These are phyloP conservation scores for Neophaeococcomyces aloes DNA, from an alignment of 2,329 filamentous ascomycete species.

Conservation along the genomic window DNA sequence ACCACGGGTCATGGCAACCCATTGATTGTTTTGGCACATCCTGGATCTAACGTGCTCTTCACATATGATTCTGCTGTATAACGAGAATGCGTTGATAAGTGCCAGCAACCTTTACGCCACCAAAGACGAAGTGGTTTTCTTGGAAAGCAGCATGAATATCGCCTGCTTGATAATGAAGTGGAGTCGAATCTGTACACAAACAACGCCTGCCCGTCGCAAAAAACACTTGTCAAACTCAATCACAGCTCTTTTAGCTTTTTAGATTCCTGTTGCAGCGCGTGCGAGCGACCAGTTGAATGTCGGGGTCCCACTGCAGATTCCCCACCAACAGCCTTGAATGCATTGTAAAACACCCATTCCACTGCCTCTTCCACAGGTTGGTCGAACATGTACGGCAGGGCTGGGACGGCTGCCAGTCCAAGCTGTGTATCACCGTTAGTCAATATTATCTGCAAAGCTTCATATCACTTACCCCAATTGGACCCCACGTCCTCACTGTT, in stretches of 20 bases:
- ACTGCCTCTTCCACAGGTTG: conserved; percentile 85
- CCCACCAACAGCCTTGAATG: conserved; percentile 63
- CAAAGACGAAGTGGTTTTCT: too few relatives aligned
- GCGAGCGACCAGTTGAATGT: conserved; percentile 18
- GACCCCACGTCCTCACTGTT: conserved; percentile 69
- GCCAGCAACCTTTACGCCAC: too few relatives aligned
- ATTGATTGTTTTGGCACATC: too few relatives aligned
- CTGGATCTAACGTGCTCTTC: too few relatives aligned
- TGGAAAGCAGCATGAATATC: too few relatives aligned
- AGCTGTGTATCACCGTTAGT: conserved; percentile 33
- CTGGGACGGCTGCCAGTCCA: conserved; percentile 40
- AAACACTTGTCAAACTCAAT: too few relatives aligned
- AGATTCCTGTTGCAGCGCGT: conserved; percentile 13
- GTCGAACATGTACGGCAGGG: conserved; percentile 36
- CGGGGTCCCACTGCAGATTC: conserved; percentile 40
- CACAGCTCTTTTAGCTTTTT: conserved; percentile 16
- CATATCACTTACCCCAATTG: conserved; percentile 64
- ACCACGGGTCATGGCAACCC: too few relatives aligned
- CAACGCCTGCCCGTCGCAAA: too few relatives aligned
- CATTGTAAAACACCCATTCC: conserved; percentile 80
- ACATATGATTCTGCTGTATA: too few relatives aligned
- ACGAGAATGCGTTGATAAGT: too few relatives aligned
- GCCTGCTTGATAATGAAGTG: too few relatives aligned
- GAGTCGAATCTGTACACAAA: too few relatives aligned
- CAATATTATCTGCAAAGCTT: not conserved